Conservation (phyloP, 139 green algal genomes). For the Chlamydomonas asymmetrica region DNA sequence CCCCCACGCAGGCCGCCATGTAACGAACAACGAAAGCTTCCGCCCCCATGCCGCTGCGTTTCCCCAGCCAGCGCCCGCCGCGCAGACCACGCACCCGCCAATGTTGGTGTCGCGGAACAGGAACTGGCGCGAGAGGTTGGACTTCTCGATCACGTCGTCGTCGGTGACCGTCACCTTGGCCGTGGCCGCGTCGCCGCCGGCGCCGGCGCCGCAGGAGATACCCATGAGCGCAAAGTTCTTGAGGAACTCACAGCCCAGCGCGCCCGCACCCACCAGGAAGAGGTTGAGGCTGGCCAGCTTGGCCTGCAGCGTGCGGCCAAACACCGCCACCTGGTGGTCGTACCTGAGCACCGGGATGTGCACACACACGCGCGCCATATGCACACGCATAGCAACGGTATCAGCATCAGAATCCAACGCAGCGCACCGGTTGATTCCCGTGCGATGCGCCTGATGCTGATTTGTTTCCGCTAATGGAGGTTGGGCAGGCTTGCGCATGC, state of each 20-base stretch:
- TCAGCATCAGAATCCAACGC: no score
- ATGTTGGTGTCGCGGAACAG: conserved; percentile 98
- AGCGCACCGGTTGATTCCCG: no score
- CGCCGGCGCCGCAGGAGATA: conserved; percentile 41
- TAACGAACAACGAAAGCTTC: no score
- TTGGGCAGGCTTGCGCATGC: no score
- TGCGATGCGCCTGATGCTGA: no score
- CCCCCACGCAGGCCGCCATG: no score
- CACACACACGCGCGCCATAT: background rate
- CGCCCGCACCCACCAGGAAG: conserved; percentile 96
- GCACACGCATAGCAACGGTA: background rate
- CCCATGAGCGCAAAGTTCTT: conserved; percentile 99
- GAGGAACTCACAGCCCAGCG: conserved; percentile 97
- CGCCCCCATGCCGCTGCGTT: no score
- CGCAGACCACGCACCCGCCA: conserved; percentile 57
- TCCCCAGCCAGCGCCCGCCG: no score
- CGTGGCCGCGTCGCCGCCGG: conserved; percentile 9
- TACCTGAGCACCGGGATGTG: conserved; percentile 58
- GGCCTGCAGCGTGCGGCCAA: conserved; percentile 79
- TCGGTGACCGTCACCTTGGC: conserved; percentile 88
- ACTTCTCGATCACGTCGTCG: conserved; percentile 98
- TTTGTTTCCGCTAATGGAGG: no score
- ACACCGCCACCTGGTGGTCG: conserved; percentile 86
- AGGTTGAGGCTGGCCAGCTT: conserved; percentile 73
- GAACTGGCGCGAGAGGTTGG: conserved; percentile 97